Base-by-base conservation (phyloP, 495 filamentous ascomycete species). In the Chaetomidium leptoderma region DNA sequence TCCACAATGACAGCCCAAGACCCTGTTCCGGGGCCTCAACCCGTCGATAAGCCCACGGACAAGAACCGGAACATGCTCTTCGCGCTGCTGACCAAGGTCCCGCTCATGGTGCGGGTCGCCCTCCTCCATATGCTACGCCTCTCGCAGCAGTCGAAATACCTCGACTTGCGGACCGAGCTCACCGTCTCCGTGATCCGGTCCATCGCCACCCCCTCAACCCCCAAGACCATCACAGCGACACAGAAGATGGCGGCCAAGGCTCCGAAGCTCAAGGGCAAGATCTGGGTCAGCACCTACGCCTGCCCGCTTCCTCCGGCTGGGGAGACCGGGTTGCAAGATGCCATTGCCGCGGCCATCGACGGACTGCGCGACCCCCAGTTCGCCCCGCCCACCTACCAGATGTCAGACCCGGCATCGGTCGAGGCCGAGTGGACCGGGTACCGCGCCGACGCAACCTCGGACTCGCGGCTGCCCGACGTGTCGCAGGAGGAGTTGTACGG, bases 361-460 rank as follows among this genome's bases (percentile, higher is more conserved):
- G 78, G 77, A 5, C 70, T 93, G 67, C 80, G 80, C 58, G 67
- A 74, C 16, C 58, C 66, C 4, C 70, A 76, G 59, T 51, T 57
- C 26, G 66, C 63, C 36, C 70, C 69, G 51, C 61, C 63, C 4
- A 81, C 80, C 46, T 72, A 74, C 60, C 67, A 10, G 9, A 59
- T 83, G 39, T 84, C 87, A 0, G 75, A 73, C 0, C 67, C 86
- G 1, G 67, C 67, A 0, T 73, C 82, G 4, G 82, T 92, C 2
- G 86, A 89, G 63, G 92, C 84, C 4, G 92, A 97, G 68, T 97
- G 92, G 92, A 89, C 89, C 6, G 90, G 88, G 0, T 85, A 86
- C 67, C 79, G 89, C 33, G 70, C 72, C 7, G 79, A 73, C 17
- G 88, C 82, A 21, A 74, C 74, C 11, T 74, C 79, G 47, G 76